Base-by-base conservation (phyloP, 257 asterid species). In the Nicotiana tomentosiformis region DNA sequence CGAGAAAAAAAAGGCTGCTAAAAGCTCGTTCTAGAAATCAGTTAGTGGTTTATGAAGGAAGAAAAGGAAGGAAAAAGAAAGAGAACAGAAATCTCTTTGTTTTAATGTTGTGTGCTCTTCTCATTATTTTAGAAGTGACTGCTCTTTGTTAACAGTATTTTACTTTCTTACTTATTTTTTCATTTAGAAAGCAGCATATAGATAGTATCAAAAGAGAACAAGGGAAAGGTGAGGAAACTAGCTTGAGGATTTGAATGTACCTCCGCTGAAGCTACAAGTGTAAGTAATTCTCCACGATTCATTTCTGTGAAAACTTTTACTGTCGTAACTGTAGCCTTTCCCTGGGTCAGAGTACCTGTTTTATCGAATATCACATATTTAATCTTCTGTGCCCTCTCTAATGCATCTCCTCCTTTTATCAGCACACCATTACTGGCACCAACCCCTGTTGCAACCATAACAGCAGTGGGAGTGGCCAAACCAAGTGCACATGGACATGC, bases 401-500 rank as follows among this genome's bases (percentile, higher is more conserved):
- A 84, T 64, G 99, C 98, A 86, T 94, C 97, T 87, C 99, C 99
- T 51, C 98, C 99, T 89, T 96, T 96, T 80, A 96, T 94, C 58
- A 96, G 94, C 84, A 96, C 99, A 26, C 99, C 98, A 85, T 96
- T 95, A 86, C 89, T 90, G 83, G 99, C 98, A 84, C 99, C 98
- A 82, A 96, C 99, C 20, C 99, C 98, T 12, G 99, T 94, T 68
- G 99, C 97, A 46, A 96, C 99, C 99, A 96, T 96, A 83, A 96
- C 95, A 81, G 98, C 99, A 5, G 99, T 96, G 84, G 98, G 99
- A 83, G 99, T 96, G 74, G 99, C 99, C 91, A 96, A 87, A n/a
- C 99, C 99, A 90, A 96, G 98, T 66, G 99, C 98, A 82, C 99
- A 96, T 35, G 99, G 98, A 57, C 98, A 96, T 84, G 99, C 97